Percentiles rank a stretch among this genome's conserved stretches.
Evolutionary conservation across 2,329 filamentous ascomycete genomes (phyloP).

Genomic region (Colletotrichum sp.): DNA sequence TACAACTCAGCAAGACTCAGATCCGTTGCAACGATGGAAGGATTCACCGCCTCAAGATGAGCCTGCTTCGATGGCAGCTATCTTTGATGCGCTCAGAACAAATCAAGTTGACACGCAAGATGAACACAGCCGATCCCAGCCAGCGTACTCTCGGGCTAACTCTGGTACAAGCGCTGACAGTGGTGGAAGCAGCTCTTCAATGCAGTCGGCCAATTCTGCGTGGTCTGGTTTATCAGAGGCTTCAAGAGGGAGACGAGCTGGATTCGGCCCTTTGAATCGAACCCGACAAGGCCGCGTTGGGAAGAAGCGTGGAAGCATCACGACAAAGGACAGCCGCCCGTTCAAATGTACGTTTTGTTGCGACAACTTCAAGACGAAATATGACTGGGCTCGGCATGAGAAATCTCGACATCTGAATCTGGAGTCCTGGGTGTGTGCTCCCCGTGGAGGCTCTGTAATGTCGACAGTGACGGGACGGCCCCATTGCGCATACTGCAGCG

Average conservation of each 20-base stretch:
- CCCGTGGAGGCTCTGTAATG: slow-evolving; percentile 21
- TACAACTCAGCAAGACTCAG: slow-evolving; percentile 2
- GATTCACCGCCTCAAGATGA: slow-evolving; percentile 37
- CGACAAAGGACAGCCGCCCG: neutral
- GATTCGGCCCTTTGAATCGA: neutral
- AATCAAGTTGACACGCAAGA: neutral
- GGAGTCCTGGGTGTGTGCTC: slow-evolving; percentile 49
- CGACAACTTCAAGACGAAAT: slow-evolving; percentile 47
- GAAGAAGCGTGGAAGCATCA: neutral
- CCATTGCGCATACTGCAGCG: slow-evolving; percentile 29
- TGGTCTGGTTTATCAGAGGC: neutral
- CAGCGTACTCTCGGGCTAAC: neutral
- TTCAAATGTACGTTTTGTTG: slow-evolving; percentile 53
- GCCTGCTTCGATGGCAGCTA: slow-evolving; percentile 31
- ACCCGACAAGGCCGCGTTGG: neutral
- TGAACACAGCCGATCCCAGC: neutral
- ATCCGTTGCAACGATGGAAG: slow-evolving; percentile 35
- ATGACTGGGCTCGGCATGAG: slow-evolving; percentile 56
- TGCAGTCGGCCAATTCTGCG: neutral
- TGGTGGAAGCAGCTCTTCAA: neutral
- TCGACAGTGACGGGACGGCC: slow-evolving; percentile 25
- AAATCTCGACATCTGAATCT: slow-evolving; percentile 50
- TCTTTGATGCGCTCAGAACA: slow-evolving; percentile 29
- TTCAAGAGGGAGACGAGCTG: neutral
- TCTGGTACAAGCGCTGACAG: slow-evolving; percentile 6